A percentile compares a stretch with the other conserved stretches of the same genome.
Conservation (phyloP, 2,329 filamentous ascomycete species). For the Colletotrichum sp. region DNA sequence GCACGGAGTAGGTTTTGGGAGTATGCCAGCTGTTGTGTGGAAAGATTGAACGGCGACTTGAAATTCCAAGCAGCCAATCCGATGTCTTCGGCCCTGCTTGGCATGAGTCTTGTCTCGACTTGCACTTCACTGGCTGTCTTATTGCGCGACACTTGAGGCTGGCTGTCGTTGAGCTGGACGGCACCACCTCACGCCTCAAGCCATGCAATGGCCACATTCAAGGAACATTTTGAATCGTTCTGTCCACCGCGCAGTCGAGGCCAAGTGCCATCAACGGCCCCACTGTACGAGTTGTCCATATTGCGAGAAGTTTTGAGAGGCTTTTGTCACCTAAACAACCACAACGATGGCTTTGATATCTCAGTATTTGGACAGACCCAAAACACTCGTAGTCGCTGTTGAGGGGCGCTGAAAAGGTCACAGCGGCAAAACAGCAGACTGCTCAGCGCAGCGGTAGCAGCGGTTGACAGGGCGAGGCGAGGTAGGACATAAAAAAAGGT, state of each 20-base stretch:
- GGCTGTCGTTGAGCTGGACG: neutral
- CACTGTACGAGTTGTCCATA: neutral
- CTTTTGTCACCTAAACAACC: neutral
- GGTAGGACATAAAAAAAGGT: neutral
- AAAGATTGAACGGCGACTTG: neutral
- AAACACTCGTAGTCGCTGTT: neutral
- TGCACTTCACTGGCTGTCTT: neutral
- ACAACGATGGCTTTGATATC: neutral
- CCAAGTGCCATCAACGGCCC: neutral
- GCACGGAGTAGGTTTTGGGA: neutral
- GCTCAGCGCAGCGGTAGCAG: neutral
- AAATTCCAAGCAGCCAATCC: neutral
- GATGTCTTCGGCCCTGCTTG: neutral
- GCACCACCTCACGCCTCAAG: neutral
- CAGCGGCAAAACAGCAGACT: neutral
- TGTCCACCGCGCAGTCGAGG: neutral
- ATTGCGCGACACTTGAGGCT: neutral
- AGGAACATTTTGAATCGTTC: neutral
- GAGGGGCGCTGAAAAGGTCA: neutral
- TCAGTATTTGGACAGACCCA: neutral
- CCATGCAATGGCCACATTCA: neutral
- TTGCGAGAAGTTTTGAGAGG: neutral
- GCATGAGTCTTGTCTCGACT: neutral
- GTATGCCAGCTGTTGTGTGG: neutral
- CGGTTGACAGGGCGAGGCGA: slow-evolving; percentile 1